Base-by-base conservation (phyloP, 129 eudicot species). In the Cynara cardunculus region DNA sequence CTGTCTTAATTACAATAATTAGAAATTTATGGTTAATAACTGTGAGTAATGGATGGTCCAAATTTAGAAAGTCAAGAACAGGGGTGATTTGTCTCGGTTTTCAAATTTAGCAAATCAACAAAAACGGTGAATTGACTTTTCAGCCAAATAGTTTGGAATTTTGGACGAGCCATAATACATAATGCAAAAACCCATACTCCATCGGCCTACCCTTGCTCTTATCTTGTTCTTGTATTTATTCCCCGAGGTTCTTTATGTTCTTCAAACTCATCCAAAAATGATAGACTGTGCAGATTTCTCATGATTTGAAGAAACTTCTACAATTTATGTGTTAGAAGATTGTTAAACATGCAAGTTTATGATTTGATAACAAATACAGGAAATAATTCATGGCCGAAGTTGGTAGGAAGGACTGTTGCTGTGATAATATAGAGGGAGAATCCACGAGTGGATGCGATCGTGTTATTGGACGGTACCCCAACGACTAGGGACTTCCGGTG, bases 341-440 rank as follows among this genome's bases (percentile, higher is more conserved):
- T 10, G 5, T 18, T 73, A 44, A 53, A 41, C 35, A n/a, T n/a
- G n/a, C n/a, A 44, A 24, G 21, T 72, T 35, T 72, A 18, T 46
- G 24, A 44, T 74, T 32, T 74, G 22, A 49, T 53, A 76, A 32
- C 8, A 72, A 70, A 28, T 59, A 56, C 59, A 81, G 87, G 90
- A 22, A 89, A 89, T 71, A 80, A 49, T 73, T 81, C 73, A 72
- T 87, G 89, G 91, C 89, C 89, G 21, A 87, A 89, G 91, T 41
- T 83, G 28, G 88, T 89, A n/a, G 82, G 89, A 7, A n/a, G 0
- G 24, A 65, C 41, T 1, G 89, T 16, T 3, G 2, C 10, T 1
- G 1, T 0, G 13, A 11, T 14, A 16, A 84, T 88, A n/a, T 90
- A 88, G 87, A 80, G 66, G 66, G 86, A 90, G 83, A 88, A 88